Base-by-base conservation (phyloP, 768 basidiomycete genomes). In the Pleurotus salmoneostramineus region DNA sequence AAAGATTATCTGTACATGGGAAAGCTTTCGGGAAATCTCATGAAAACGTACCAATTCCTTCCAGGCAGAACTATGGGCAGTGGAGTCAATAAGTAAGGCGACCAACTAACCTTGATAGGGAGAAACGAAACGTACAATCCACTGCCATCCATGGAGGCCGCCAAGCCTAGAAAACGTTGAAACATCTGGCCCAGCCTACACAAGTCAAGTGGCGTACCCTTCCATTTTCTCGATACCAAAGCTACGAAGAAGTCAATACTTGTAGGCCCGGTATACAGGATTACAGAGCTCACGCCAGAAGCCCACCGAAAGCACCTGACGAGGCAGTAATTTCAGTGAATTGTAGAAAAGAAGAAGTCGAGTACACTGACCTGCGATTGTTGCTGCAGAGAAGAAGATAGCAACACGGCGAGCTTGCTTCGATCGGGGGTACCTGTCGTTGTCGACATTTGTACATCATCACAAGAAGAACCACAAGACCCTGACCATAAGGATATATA, bases 351-450 rank as follows among this genome's bases (percentile, higher is more conserved):
- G 3, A 48, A 37, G 1, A 4, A 1, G 43, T 32, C 21, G n/a
- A 36, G 35, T 46, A 48, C 15, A 55, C 66, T 12, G 34, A 67
- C 78, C 82, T 5, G 82, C 74, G 6, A 79, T 64, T 2, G 81
- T 82, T 2, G 83, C 81, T 32, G 82, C 78, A 7, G 78, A 77
- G 66, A 83, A 84, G 69, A 84, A 84, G 44, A 82, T 66, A 3
- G 83, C 79, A 48, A 83, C 73, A 3, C 82, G 81, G 62, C 72
- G 69, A 12, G 77, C 80, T 60, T 82, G 77, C 54, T 84, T 81
- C 35, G 69, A 68, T 27, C 79, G 75, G 27, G 77, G 73, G 66
- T 86, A 78, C 52, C 52, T 55, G 27, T 3, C 10, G 32, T 51
- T 31, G 1, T 8, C 17, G 7, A 49, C 21, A 27, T 27, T 27